These are phyloP conservation scores for Pichia rugopelliculosa DNA, from an alignment of 805 yeast genomes.

Conservation along the genomic window DNA sequence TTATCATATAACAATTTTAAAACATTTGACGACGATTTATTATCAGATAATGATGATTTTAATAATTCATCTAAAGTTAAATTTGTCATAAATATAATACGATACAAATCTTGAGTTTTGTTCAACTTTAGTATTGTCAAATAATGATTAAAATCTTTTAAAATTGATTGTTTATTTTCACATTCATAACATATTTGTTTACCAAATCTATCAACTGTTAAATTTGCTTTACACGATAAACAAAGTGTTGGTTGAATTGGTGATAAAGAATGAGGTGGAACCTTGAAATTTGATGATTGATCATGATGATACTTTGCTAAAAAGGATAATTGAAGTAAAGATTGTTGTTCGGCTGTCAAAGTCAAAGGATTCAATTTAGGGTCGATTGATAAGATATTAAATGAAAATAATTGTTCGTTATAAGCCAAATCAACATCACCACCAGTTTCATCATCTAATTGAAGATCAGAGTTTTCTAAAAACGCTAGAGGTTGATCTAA, in stretches of 20 bases:
- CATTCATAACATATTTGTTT: conserved; percentile 22
- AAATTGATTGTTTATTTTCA: conserved; percentile 18
- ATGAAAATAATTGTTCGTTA: conserved; percentile 16
- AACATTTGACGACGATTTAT: conserved; percentile 18
- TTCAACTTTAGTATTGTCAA: conserved; percentile 21
- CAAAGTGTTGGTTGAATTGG: conserved; percentile 13
- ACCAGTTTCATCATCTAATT: conserved; percentile 11
- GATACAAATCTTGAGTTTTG: conserved; percentile 19
- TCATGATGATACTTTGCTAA: conserved; percentile 18
- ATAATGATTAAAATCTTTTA: conserved; percentile 20
- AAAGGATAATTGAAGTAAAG: conserved; percentile 15
- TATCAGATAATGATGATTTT: conserved; percentile 17
- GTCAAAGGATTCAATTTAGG: conserved; percentile 18
- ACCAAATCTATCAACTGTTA: conserved; percentile 8
- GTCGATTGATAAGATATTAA: conserved; percentile 19
- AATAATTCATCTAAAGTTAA: conserved; percentile 17
- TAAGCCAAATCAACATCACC: conserved; percentile 12
- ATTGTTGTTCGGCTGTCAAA: conserved; percentile 18
- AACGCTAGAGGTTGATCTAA: conserved; percentile 14
- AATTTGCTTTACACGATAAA: conserved; percentile 10
- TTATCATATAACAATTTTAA: conserved; percentile 22
- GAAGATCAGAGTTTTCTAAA: conserved; percentile 12
- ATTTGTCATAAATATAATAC: conserved; percentile 19
- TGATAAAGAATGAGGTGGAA: conserved; percentile 10
- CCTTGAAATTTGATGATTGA: conserved; percentile 10